Conservation (phyloP, 331 rosid species). For the Phaseolus coccineus region DNA sequence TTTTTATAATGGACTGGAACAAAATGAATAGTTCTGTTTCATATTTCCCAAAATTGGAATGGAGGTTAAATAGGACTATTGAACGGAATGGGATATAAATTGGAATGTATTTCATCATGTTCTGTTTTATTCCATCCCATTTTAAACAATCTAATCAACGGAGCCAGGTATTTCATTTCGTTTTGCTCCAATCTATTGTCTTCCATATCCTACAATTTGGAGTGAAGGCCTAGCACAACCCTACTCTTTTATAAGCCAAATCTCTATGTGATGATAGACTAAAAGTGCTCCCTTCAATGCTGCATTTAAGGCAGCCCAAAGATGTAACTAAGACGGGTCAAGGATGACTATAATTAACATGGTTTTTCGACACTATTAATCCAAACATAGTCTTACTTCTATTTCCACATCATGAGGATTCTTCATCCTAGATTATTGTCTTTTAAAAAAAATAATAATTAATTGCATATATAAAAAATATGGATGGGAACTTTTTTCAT, state of each 20-base stretch:
- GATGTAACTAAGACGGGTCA: background rate
- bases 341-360: background rate
- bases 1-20: background rate
- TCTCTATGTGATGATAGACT: background rate
- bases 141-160: background rate
- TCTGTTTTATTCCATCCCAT: background rate
- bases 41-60: background rate
- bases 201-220: background rate
- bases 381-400: background rate
- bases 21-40: background rate
- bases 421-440: background rate
- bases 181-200: background rate
- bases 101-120: background rate
- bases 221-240: too few species aligned
- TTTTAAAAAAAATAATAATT: background rate
- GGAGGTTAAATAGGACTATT: background rate
- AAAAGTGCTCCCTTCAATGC: background rate
- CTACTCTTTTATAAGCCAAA: background rate
- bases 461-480: background rate
- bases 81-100: background rate
- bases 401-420: constrained; percentile 33
- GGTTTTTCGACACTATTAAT: background rate
- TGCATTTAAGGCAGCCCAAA: background rate
- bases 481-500: background rate
- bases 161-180: background rate